Conservation (phyloP, 371 early-diverging fungal species). For the Mortierella sp. region DNA sequence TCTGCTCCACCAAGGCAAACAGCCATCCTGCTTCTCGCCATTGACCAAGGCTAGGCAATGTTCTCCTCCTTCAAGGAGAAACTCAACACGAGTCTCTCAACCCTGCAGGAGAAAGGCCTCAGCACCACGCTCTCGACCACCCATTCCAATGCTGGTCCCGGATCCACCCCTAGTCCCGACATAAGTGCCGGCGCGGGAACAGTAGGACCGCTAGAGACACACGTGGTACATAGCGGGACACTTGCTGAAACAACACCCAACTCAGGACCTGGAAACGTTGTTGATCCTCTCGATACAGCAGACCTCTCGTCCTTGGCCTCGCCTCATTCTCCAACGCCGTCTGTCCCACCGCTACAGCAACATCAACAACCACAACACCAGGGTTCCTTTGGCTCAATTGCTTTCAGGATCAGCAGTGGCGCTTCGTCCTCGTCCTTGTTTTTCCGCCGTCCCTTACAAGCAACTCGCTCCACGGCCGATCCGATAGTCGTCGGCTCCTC, state of each 20-base stretch:
- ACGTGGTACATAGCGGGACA: background rate
- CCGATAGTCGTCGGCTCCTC: background rate
- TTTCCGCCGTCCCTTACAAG: constrained; percentile 38
- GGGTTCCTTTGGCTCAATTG: constrained; percentile 28
- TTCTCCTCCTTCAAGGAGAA: constrained; percentile 54
- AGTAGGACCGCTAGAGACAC: background rate
- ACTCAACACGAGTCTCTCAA: constrained; percentile 46
- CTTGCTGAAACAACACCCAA: background rate
- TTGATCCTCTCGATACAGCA: background rate
- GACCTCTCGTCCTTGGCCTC: constrained; percentile 7
- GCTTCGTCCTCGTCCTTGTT: constrained; percentile 31
- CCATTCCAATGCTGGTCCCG: background rate
- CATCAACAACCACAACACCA: constrained; percentile 3
- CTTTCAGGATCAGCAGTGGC: constrained; percentile 37
- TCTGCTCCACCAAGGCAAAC: background rate
- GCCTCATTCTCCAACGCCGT: constrained; percentile 18
- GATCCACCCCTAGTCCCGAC: background rate
- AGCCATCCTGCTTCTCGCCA: background rate
- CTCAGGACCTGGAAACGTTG: background rate
- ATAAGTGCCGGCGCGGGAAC: background rate
- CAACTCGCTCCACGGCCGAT: constrained; percentile 16
- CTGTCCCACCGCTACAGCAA: background rate
- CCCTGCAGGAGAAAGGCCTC: constrained; percentile 30
- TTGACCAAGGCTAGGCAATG: constrained; percentile 24
- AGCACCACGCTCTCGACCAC: constrained; percentile 15